A percentile compares a stretch with the other conserved stretches of the same genome.
phyloP scores from a whole-genome alignment of 1,284 basidiomycete genomes.

The Waitea zeae region DNA sequence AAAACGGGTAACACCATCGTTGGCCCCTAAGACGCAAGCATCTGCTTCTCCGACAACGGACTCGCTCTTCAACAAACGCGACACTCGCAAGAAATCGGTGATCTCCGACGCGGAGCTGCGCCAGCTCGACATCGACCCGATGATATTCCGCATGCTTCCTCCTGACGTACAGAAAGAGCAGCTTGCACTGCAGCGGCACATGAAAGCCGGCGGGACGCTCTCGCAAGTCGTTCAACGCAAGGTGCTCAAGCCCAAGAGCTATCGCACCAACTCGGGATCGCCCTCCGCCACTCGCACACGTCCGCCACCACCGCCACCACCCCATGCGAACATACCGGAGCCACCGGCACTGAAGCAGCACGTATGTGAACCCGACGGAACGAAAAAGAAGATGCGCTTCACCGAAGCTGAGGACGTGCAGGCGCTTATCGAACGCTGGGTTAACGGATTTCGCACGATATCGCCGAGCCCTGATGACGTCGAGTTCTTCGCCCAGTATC shows the following conservation, averaged over 20 bases:
- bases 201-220: constrained; percentile 13
- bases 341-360: constrained; percentile 36
- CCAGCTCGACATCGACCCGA: constrained; percentile 51
- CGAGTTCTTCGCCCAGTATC: constrained; percentile 49
- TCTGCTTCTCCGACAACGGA: constrained; percentile 27
- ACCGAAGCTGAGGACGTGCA: constrained; percentile 53
- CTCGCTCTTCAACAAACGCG: constrained; percentile 17
- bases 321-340: constrained; percentile 26
- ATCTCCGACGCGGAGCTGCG: constrained; percentile 29
- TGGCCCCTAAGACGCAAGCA: constrained; percentile 32
- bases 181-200: constrained; percentile 33
- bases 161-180: constrained; percentile 57
- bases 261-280: constrained; percentile 8
- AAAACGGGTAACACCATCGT: constrained; percentile 41
- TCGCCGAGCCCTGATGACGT: constrained; percentile 55
- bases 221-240: constrained; percentile 16
- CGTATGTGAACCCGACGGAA: no score
- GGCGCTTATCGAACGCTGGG: constrained; percentile 54
- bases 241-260: constrained; percentile 32
- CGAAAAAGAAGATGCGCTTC: constrained; percentile 34
- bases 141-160: constrained; percentile 51
- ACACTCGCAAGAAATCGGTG: not conserved
- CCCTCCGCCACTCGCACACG: constrained; percentile 14
- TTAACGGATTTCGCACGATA: constrained; percentile 35
- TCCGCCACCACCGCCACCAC: constrained; percentile 31